A percentile compares a stretch with the other conserved stretches of the same genome.
phyloP scores from a whole-genome alignment of 1,284 basidiomycete species.

The Acaromyces ingoldii region DNA sequence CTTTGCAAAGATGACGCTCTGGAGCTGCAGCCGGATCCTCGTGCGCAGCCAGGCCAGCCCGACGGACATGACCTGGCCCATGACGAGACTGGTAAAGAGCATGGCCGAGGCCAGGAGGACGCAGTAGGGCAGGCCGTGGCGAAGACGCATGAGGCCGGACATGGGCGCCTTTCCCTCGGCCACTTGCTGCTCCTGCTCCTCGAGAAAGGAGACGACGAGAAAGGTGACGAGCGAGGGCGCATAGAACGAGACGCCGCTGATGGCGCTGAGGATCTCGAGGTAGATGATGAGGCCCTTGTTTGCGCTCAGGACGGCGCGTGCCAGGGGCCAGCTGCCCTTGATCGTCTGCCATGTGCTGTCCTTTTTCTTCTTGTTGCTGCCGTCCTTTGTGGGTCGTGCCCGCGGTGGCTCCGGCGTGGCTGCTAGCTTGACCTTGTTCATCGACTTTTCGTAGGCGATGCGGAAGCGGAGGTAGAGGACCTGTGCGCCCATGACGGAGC shows the following conservation, averaged over 20 bases:
- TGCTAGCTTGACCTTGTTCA: too few relatives aligned
- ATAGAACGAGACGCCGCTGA: constrained; percentile 1
- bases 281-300: neutral
- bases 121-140: constrained; percentile 5
- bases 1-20: neutral
- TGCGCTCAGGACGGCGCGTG: neutral
- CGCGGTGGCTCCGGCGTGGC: too few relatives aligned
- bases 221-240: neutral
- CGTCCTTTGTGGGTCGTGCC: neutral
- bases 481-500: neutral
- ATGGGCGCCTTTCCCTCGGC: neutral
- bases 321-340: neutral
- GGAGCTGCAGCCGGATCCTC: constrained; percentile 3
- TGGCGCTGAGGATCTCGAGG: neutral
- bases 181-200: neutral
- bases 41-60: neutral
- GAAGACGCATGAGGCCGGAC: neutral
- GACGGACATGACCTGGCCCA: constrained; percentile 3
- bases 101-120: neutral
- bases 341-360: neutral
- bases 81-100: neutral
- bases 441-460: neutral
- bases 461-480: neutral
- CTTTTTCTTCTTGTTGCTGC: neutral
- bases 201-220: neutral